These are phyloP conservation scores for Penicillium sp. DNA, from an alignment of 2,329 filamentous ascomycete genomes.

Conservation along the genomic window DNA sequence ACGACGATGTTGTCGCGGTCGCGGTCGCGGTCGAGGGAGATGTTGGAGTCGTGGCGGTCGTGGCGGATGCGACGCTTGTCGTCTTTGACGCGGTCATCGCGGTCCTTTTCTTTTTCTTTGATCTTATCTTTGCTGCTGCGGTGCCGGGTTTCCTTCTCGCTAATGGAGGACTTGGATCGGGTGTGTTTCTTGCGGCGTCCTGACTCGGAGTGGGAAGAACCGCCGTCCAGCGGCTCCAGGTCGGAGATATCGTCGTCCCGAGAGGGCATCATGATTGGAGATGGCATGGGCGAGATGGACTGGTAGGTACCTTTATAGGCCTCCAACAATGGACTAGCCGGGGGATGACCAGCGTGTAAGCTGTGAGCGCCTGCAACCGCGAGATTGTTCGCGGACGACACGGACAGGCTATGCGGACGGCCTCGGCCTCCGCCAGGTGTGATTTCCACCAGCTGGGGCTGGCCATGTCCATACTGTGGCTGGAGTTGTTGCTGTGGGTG, in stretches of 20 bases:
- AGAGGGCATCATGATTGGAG: conserved; percentile 65
- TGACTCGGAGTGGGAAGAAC: conserved; percentile 28
- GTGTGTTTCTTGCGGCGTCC: conserved; percentile 31
- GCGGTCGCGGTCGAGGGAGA: conserved; percentile 34
- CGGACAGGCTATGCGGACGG: conserved; percentile 39
- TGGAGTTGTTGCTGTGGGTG: conserved; percentile 9
- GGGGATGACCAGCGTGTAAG: conserved; percentile 52
- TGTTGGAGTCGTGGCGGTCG: conserved; percentile 29
- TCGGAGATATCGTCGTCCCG: conserved; percentile 58
- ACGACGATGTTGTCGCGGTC: conserved; percentile 29
- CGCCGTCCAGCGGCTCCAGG: conserved; percentile 47
- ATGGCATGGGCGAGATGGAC: conserved; percentile 91
- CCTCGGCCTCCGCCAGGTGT: conserved; percentile 33
- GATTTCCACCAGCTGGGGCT: conserved; percentile 36
- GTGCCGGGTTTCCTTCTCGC: conserved; percentile 17
- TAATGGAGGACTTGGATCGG: conserved; percentile 27
- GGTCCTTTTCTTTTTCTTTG: conserved; percentile 30
- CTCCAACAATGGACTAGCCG: conserved; percentile 83
- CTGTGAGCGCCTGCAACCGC: conserved; percentile 35
- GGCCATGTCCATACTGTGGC: background rate
- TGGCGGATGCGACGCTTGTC: conserved; percentile 31
- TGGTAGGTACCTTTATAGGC: conserved; percentile 94
- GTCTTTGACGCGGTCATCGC: conserved; percentile 28
- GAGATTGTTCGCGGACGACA: conserved; percentile 44
- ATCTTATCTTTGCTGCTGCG: conserved; percentile 27